Percentiles rank a stretch among this genome's conserved stretches.
phyloP scores from a whole-genome alignment of 331 rosid species.

The Telfairia occidentalis region DNA sequence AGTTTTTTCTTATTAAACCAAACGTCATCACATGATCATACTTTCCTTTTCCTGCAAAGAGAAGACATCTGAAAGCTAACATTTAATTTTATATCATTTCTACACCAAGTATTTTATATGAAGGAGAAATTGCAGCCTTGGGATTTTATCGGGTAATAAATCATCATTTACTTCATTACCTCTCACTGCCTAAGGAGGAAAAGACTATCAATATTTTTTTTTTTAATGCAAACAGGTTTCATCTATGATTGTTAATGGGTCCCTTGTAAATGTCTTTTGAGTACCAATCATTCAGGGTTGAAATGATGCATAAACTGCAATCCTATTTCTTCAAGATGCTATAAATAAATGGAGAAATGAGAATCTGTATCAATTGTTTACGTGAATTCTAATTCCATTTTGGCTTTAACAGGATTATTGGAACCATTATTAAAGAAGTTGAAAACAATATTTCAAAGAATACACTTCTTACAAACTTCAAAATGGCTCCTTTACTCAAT shows the following conservation, averaged over 20 bases:
- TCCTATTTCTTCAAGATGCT: neutral
- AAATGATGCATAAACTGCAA: neutral
- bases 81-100: neutral
- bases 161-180: conserved; percentile 3
- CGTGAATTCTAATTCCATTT: conserved; percentile 25
- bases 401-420: conserved; percentile 62
- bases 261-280: neutral
- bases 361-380: neutral
- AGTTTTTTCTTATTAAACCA: conserved; percentile 3
- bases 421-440: conserved; percentile 69
- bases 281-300: neutral
- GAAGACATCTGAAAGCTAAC: neutral
- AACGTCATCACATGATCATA: conserved; percentile 6
- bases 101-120: neutral
- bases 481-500: conserved; percentile 68
- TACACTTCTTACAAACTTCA: conserved; percentile 65
- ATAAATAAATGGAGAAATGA: neutral
- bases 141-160: neutral
- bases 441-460: conserved; percentile 75
- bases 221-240: neutral
- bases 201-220: neutral
- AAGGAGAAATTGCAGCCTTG: neutral
- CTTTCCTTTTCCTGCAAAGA: neutral
- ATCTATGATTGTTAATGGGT: neutral
- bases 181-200: neutral